Evolutionary conservation across 176 grass and related monocot genomes (phyloP), one percentile per base, ranked within the genome.

Genomic region (Puya raimondii): DNA sequence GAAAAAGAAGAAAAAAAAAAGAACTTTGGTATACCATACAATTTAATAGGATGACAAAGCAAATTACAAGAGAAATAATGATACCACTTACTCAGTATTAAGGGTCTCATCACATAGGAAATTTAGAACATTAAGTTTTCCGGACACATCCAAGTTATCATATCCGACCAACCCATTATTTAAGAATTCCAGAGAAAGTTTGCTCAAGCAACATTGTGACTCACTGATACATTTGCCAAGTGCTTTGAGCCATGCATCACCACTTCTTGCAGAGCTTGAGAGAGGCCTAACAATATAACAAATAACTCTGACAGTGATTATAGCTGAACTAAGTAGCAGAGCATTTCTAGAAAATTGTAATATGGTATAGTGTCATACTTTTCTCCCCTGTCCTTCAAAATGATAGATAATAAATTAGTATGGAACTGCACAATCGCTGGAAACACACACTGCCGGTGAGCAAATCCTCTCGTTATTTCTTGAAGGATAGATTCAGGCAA

Each of bases 61-160:
- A 65, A 9, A 73, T 67, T 71, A 11, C 26, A 70, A 17, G 18
- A 79, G 71, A 76, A 49, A 70, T 27, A 56, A 42, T 64, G 73
- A 64, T 1, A 47, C 2, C 77, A 90, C 84, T 84, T 78, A 92
- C 94, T 66, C 82, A 18, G 84, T 90, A 69, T 67, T 84, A 49
- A 97, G 86, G 65, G 77, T 56, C 77, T 83, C 84, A 64, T 97
- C 86, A 72, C 89, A 97, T 2, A 97, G 67, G 66, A 92, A 83
- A 85, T 92, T 97, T 57, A 97, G 69, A 53, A 97, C 53, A 68
- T 47, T 49, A 42, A 92, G 83, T 72, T 97, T 97, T 50, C 70
- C 49, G 74, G 81, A 87, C 27, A 73, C 51, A 71, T 78, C 81
- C 74, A 92, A 71, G 54, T 73, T 90, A 74, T 88, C 83, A 83